Conservation (phyloP, 306 rosid genomes). For the Casuarina equisetifolia region DNA sequence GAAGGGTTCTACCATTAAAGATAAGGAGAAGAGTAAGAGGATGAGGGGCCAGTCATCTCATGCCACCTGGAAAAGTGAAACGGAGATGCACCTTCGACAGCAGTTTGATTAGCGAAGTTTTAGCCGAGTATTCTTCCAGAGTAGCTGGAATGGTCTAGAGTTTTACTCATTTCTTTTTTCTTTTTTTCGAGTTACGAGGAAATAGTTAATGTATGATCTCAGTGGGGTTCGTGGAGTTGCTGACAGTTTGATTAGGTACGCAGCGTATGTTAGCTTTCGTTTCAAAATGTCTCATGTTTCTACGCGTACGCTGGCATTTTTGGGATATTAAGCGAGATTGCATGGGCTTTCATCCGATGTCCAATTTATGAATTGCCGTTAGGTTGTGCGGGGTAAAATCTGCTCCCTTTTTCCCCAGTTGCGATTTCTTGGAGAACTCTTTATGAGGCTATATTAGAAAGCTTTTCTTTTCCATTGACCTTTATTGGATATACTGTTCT, state of each 20-base stretch:
- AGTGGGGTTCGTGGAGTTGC: neutral
- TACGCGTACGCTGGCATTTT: neutral
- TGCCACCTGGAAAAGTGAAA: conserved; percentile 93
- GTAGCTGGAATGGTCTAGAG: conserved; percentile 4
- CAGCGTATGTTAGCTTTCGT: neutral
- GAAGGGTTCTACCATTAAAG: conserved; percentile 86
- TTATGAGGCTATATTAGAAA: too few species aligned
- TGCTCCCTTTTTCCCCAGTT: too few species aligned
- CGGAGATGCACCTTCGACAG: conserved; percentile 94
- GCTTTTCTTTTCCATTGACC: too few species aligned
- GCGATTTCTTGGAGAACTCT: too few species aligned
- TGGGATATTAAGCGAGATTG: neutral
- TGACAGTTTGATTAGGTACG: neutral
- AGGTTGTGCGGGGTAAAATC: too few species aligned
- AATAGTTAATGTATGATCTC: conserved; percentile 11
- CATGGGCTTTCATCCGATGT: neutral
- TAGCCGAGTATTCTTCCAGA: conserved; percentile 9
- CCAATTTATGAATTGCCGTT: too few species aligned
- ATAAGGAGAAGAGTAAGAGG: conserved; percentile 90
- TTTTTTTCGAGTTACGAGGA: conserved; percentile 20
- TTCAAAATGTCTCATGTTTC: neutral
- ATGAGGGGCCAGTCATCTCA: conserved; percentile 96
- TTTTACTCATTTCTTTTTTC: neutral
- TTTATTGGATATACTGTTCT: too few species aligned
- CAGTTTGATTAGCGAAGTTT: conserved; percentile 64